A percentile compares a stretch with the other conserved stretches of the same genome.
Conservation (phyloP, 805 yeast species). For the Danielozyma ontarioensis region DNA sequence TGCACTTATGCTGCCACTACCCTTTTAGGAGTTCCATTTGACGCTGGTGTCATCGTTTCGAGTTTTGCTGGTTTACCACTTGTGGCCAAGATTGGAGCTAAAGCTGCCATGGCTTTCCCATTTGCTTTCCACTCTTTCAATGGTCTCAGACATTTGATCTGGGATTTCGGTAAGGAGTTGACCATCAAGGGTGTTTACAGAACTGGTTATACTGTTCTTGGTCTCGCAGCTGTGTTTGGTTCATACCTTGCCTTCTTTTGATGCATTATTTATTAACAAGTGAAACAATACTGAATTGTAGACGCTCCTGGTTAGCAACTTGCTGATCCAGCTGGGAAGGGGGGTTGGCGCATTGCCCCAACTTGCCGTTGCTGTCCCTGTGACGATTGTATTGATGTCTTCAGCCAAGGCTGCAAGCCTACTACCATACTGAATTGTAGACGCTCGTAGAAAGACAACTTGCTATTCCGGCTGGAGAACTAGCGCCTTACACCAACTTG, state of each 20-base stretch:
- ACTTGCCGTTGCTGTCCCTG: too few relatives aligned
- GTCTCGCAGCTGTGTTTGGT: conserved; percentile 54
- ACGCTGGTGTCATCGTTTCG: conserved; percentile 48
- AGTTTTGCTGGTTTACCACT: conserved; percentile 61
- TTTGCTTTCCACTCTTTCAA: conserved; percentile 82
- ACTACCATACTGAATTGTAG: too few relatives aligned
- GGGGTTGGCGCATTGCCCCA: background rate
- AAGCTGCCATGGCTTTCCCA: conserved; percentile 72
- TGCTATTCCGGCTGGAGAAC: too few relatives aligned
- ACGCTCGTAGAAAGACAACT: too few relatives aligned
- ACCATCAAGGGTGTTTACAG: conserved; percentile 83
- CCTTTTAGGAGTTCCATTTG: conserved; percentile 49
- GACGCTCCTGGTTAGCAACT: too few relatives aligned
- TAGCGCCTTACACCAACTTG: too few relatives aligned
- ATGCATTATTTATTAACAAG: too few relatives aligned
- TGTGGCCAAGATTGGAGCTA: conserved; percentile 54
- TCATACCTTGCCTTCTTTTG: conserved; percentile 48
- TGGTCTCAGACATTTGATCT: conserved; percentile 87
- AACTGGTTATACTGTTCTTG: conserved; percentile 85
- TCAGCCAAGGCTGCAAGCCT: too few relatives aligned
- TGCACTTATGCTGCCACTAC: conserved; percentile 70
- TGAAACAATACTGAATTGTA: too few relatives aligned
- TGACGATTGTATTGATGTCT: too few relatives aligned
- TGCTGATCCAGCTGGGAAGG: too few relatives aligned
- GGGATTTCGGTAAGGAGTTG: conserved; percentile 86